Conservation (phyloP, 768 basidiomycete species). For the Fistulinella prunicolor region DNA sequence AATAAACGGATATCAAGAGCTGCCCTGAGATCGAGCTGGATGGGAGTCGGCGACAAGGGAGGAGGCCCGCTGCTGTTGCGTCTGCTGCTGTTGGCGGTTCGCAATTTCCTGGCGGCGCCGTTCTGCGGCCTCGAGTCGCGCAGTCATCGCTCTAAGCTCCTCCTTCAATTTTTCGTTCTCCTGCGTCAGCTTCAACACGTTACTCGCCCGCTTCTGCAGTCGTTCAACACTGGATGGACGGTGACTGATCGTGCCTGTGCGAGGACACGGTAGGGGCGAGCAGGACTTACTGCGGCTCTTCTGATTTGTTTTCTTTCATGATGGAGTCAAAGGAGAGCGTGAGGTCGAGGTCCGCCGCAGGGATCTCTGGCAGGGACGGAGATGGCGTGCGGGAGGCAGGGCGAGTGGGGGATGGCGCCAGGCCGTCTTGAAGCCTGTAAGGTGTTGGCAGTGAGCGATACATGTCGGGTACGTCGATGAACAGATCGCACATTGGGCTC, state of each 20-base stretch:
- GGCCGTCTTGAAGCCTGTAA: too few relatives aligned
- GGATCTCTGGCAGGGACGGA: slow-evolving; percentile 51
- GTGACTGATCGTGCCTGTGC: slow-evolving; percentile 32
- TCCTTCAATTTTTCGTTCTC: slow-evolving; percentile 79
- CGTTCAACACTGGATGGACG: slow-evolving; percentile 30
- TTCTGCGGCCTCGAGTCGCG: slow-evolving; percentile 72
- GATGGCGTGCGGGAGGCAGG: slow-evolving; percentile 29
- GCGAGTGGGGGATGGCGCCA: slow-evolving; percentile 16
- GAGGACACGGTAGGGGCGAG: slow-evolving; percentile 20
- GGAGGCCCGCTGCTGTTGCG: slow-evolving; percentile 25
- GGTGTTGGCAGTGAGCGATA: slow-evolving; percentile 21
- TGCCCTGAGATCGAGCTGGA: slow-evolving; percentile 17
- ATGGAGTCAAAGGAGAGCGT: slow-evolving; percentile 44
- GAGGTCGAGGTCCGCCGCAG: slow-evolving; percentile 42
- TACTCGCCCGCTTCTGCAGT: slow-evolving; percentile 70
- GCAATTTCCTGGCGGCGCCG: slow-evolving; percentile 48
- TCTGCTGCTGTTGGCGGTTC: too few relatives aligned
- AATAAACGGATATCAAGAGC: slow-evolving; percentile 29
- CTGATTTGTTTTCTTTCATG: too few relatives aligned
- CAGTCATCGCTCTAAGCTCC: slow-evolving; percentile 72
- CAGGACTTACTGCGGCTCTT: slow-evolving; percentile 47
- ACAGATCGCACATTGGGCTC: slow-evolving; percentile 25
- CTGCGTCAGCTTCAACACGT: slow-evolving; percentile 70
- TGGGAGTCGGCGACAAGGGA: slow-evolving; percentile 11
- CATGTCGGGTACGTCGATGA: neutral